Conservation (phyloP, 2,329 filamentous ascomycete genomes). For the Scopulariopsis brevicaulis region DNA sequence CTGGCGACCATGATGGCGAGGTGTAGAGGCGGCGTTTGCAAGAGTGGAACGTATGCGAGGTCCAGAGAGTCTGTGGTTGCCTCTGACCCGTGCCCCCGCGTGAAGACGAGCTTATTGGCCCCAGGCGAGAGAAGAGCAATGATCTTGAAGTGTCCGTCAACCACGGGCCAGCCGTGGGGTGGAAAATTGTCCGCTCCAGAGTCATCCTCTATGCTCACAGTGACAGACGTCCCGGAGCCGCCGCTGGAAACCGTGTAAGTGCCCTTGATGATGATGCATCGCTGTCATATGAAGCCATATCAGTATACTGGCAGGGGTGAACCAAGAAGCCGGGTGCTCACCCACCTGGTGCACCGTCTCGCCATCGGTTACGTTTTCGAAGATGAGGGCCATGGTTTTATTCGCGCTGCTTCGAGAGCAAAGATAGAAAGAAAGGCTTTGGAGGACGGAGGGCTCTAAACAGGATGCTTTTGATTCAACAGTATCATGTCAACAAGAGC, state of each 20-base stretch:
- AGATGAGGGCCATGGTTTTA: too few species aligned
- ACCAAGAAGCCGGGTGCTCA: too few species aligned
- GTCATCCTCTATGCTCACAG: not conserved
- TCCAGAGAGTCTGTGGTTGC: not conserved
- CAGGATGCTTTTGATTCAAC: too few species aligned
- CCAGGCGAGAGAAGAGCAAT: not conserved
- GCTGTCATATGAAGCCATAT: not conserved
- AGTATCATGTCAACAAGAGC: too few species aligned
- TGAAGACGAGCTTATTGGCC: not conserved
- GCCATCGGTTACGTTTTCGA: too few species aligned
- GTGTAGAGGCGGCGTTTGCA: constrained; percentile 51
- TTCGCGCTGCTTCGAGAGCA: too few species aligned
- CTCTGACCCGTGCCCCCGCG: not conserved
- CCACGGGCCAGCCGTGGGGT: not conserved
- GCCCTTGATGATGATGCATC: not conserved
- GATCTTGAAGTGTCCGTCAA: not conserved
- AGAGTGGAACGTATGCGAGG: constrained; percentile 41
- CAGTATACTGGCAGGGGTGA: too few species aligned
- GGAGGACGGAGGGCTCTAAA: too few species aligned
- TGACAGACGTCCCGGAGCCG: not conserved
- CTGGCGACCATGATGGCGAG: constrained; percentile 58
- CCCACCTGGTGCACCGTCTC: too few species aligned
- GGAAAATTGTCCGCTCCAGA: not conserved
- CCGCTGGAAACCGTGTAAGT: not conserved
- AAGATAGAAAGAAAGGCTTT: too few species aligned